Percentiles rank a stretch among this genome's conserved stretches.
Conservation (phyloP, 331 rosid genomes). For the Cucumis variabilis region DNA sequence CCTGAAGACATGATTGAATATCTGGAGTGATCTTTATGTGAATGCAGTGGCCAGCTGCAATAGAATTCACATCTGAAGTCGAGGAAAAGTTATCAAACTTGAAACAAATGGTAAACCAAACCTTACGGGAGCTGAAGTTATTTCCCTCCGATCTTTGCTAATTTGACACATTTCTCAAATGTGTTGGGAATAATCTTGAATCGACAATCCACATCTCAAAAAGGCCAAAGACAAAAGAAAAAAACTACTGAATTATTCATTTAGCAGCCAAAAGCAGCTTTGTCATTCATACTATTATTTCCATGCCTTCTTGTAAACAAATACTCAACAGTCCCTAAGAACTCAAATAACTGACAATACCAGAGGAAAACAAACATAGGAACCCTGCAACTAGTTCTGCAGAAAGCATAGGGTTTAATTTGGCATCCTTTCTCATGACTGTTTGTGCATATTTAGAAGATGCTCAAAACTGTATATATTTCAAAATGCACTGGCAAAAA, state of each 20-base stretch:
- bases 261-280: slow-evolving; percentile 9
- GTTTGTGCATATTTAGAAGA: background rate
- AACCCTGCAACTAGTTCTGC: background rate
- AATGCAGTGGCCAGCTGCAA: background rate
- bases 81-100: slow-evolving; percentile 8
- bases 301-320: slow-evolving; percentile 14
- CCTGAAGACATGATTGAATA: background rate
- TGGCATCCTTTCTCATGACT: background rate
- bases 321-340: background rate
- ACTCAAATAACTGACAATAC: background rate
- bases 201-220: background rate
- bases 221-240: background rate
- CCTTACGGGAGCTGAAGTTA: background rate
- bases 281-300: background rate
- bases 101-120: background rate
- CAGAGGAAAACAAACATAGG: background rate
- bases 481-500: background rate
- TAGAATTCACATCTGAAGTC: background rate
- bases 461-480: slow-evolving; percentile 11
- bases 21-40: background rate
- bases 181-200: background rate
- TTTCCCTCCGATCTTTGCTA: background rate
- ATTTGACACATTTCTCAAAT: slow-evolving; percentile 13
- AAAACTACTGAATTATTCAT: slow-evolving; percentile 3
- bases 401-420: background rate